Evolutionary conservation across 495 filamentous ascomycete genomes (phyloP).

Genomic region (Daldinia loculata): DNA sequence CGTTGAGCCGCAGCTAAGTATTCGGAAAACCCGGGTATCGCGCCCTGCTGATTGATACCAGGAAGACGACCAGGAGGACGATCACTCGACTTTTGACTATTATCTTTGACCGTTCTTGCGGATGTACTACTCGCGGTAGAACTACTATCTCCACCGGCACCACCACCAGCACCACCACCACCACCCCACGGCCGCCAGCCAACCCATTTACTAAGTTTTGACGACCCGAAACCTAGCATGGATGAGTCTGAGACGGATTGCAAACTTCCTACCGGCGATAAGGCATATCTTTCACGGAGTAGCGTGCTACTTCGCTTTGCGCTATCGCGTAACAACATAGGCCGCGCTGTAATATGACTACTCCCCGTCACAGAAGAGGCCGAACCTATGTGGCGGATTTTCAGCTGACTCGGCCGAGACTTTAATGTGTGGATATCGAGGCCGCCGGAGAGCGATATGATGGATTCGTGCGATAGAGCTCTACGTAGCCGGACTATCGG

Average conservation of each 20-base stretch:
- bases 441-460: constrained; percentile 62
- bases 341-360: constrained; percentile 52
- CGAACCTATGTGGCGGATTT: constrained; percentile 55
- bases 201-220: constrained; percentile 52
- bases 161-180: constrained; percentile 17
- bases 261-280: constrained; percentile 42
- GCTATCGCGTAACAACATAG: constrained; percentile 48
- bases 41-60: constrained; percentile 64
- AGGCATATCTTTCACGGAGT: constrained; percentile 50
- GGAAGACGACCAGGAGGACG: constrained; percentile 55
- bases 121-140: constrained; percentile 22
- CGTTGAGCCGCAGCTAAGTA: constrained; percentile 52
- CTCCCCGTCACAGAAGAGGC: constrained; percentile 54
- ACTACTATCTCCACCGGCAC: not conserved
- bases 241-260: constrained; percentile 43
- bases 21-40: constrained; percentile 60
- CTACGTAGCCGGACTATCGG: constrained; percentile 46
- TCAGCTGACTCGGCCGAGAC: constrained; percentile 60
- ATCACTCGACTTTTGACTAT: constrained; percentile 21
- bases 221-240: constrained; percentile 32
- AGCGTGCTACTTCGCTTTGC: constrained; percentile 51
- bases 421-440: constrained; percentile 65
- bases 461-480: constrained; percentile 61
- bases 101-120: constrained; percentile 20
- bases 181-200: constrained; percentile 59